A percentile compares a stretch with the other conserved stretches of the same genome.
Conservation (phyloP, 179 eudicot genomes). For the Beta macrorhiza region DNA sequence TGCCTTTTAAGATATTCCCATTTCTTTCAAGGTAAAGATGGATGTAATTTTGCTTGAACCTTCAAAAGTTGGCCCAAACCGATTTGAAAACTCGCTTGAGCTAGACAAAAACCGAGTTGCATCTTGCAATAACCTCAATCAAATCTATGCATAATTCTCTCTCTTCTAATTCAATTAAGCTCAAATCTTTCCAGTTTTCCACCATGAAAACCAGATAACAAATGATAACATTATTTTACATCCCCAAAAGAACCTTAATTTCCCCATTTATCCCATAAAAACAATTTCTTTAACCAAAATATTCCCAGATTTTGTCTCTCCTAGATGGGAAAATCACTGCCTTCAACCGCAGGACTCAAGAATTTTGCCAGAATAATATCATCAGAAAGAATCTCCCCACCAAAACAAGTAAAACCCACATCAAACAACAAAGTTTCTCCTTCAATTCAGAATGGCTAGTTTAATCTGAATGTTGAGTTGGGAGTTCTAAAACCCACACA, state of each 20-base stretch:
- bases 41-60: neutral
- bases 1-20: too few relatives aligned
- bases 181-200: too few relatives aligned
- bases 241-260: neutral
- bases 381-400: slow-evolving; percentile 31
- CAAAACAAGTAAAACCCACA: slow-evolving; percentile 32
- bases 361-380: slow-evolving; percentile 39
- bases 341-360: slow-evolving; percentile 38
- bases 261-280: neutral
- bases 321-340: slow-evolving; percentile 52
- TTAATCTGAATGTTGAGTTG: too few relatives aligned
- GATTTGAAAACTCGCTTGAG: neutral
- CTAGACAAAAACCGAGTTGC: neutral
- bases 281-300: neutral
- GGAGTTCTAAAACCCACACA: too few relatives aligned
- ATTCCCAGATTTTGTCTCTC: neutral
- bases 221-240: neutral
- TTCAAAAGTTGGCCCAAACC: neutral
- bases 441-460: slow-evolving; percentile 5
- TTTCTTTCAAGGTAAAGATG: too few relatives aligned
- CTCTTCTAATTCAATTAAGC: too few relatives aligned
- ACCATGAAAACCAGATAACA: too few relatives aligned
- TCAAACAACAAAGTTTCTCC: slow-evolving; percentile 11
- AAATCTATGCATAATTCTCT: neutral
- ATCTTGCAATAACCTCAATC: neutral